A percentile compares a stretch with the other conserved stretches of the same genome.
phyloP scores from a whole-genome alignment of 2,329 filamentous ascomycete species.

The Ophiocordyceps camponoti-leonardi region DNA sequence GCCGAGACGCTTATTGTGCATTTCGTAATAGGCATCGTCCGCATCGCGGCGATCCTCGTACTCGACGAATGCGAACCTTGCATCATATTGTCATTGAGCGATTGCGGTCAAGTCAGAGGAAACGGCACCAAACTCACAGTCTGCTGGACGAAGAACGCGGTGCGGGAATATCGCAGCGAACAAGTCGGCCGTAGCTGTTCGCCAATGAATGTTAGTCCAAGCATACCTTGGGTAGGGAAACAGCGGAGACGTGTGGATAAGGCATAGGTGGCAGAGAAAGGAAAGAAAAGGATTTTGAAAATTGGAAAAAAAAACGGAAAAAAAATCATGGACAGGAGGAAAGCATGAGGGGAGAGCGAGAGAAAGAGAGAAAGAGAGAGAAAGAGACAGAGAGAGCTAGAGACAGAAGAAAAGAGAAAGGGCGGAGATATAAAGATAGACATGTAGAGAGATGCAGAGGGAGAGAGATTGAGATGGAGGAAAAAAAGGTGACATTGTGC shows the following conservation, averaged over 20 bases:
- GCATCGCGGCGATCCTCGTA: slow-evolving; percentile 97
- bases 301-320: not conserved
- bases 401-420: too few species aligned
- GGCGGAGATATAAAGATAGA: not conserved
- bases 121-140: slow-evolving; percentile 50
- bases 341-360: not conserved
- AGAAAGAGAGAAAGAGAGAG: too few species aligned
- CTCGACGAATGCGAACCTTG: slow-evolving; percentile 90
- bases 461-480: not conserved
- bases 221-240: slow-evolving; percentile 5
- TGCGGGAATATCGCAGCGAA: slow-evolving; percentile 95
- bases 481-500: not conserved
- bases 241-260: not conserved
- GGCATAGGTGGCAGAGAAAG: not conserved
- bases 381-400: too few species aligned
- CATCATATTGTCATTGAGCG: not conserved
- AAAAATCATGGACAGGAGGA: not conserved
- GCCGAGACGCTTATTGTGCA: slow-evolving; percentile 98
- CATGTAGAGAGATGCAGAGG: not conserved
- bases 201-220: slow-evolving; percentile 27
- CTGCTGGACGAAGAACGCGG: slow-evolving; percentile 85
- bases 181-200: slow-evolving; percentile 81
- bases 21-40: slow-evolving; percentile 97
- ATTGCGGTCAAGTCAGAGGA: not conserved
- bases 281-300: not conserved